Base-by-base conservation (phyloP, 345 rosid species). In the Salix exigua region DNA sequence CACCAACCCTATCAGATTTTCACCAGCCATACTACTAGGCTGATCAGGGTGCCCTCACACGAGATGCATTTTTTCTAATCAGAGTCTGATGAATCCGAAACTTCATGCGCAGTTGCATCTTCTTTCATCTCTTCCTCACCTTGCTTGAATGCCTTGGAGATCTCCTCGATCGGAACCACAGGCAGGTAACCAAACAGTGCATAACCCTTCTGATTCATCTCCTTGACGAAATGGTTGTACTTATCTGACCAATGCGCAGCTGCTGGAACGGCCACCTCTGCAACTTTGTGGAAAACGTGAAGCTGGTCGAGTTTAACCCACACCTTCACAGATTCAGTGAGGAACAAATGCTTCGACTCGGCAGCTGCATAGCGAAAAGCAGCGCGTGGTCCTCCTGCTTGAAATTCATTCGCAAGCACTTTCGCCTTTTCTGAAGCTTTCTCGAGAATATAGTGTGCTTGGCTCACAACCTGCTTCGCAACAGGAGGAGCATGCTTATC, bases 401-500 rank as follows among this genome's bases (percentile, higher is more conserved):
- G 85, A 74, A 89, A 94, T 72, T 87, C 92, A 2, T 74, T 79
- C 18, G 87, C 84, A 62, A 93, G 84, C 69, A 77, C 78, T 31
- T 82, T 86, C 68, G 86, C 84, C 82, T 89, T 92, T 33, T 84
- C 70, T 6, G 89, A 75, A 13, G 91, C 81, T 70, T 66, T 78
- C 46, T 77, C 76, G 18, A 88, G 73, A 81, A 95, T 44, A 19
- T 23, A 46, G 21, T 70, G 86, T 17, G 90, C 79, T 66, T 82
- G 86, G 75, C 75, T 72, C 1, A 85, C 89, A 19, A 83, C 74
- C 18, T 78, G 75, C 89, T 93, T 95, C 51, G 90, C 97, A 53
- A 77, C 10, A 1, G 90, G 74, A 7, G 99, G 99, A 21, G 97
- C 97, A 33, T 88, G 91, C 87, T 88, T 82, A 8, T 91, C 88